Percentiles rank a stretch among this genome's conserved stretches.
phyloP scores from a whole-genome alignment of 2,329 filamentous ascomycete genomes.

The Botrytis fragariae region DNA sequence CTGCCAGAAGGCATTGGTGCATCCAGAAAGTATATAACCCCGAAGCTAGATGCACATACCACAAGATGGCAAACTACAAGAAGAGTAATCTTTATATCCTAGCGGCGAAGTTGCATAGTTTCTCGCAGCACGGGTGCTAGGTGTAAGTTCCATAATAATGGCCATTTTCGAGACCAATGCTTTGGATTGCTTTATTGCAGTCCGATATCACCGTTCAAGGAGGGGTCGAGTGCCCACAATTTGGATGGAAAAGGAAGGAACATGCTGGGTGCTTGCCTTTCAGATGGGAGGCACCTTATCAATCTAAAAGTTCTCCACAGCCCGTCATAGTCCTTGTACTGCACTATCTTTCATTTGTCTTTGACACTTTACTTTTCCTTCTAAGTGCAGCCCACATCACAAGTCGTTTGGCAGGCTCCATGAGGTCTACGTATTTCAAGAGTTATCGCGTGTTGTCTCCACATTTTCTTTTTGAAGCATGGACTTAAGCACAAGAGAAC shows the following conservation, averaged over 20 bases:
- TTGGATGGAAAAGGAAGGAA: neutral
- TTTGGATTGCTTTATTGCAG: neutral
- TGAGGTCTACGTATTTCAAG: neutral
- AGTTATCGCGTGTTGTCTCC: neutral
- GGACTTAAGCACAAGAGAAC: neutral
- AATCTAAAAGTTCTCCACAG: neutral
- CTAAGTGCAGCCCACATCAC: neutral
- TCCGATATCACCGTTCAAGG: neutral
- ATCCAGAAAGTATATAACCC: neutral
- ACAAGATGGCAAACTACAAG: neutral
- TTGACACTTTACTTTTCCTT: neutral
- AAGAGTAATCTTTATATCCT: neutral
- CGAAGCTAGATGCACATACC: neutral
- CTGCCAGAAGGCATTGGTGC: neutral
- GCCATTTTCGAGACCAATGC: neutral
- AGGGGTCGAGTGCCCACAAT: neutral
- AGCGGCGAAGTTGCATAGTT: neutral
- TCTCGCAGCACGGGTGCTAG: neutral
- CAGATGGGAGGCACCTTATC: neutral
- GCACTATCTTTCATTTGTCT: neutral
- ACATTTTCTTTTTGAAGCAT: neutral
- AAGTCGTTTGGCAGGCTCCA: neutral
- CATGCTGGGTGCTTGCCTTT: neutral
- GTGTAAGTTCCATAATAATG: neutral
- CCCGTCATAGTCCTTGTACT: neutral